phyloP scores from a whole-genome alignment of 2,329 filamentous ascomycete species.

The Clarireedia hainanense region DNA sequence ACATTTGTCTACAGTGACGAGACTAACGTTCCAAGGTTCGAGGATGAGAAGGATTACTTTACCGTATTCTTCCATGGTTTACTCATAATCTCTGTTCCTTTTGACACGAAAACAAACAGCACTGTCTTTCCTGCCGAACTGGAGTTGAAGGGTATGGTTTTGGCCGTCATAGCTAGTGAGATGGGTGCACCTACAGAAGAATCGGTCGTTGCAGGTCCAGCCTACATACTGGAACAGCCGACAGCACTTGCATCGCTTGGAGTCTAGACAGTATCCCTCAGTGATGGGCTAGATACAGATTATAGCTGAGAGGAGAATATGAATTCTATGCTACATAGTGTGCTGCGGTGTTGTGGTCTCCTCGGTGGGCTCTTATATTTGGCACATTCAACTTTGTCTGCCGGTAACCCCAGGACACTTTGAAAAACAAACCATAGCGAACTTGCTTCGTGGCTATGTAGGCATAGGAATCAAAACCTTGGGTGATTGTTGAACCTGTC shows the following conservation, averaged over 20 bases:
- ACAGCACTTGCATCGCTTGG: not conserved
- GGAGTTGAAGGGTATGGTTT: slow-evolving; percentile 30
- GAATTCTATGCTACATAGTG: no score
- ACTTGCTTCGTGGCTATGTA: no score
- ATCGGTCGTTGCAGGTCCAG: slow-evolving; percentile 34
- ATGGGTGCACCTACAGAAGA: slow-evolving; percentile 32
- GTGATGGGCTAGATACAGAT: no score
- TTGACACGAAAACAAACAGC: slow-evolving; percentile 29
- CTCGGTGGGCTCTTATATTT: no score
- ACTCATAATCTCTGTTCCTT: slow-evolving; percentile 31
- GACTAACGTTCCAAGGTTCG: slow-evolving; percentile 22
- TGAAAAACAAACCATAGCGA: no score
- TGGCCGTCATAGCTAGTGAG: slow-evolving; percentile 31
- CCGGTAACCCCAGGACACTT: no score
- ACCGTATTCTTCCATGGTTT: slow-evolving; percentile 36
- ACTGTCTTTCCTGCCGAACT: slow-evolving; percentile 33
- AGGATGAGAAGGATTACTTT: slow-evolving; percentile 29
- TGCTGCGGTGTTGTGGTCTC: no score
- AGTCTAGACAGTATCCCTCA: no score
- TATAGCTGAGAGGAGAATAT: no score
- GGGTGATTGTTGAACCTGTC: no score
- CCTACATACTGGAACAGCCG: slow-evolving; percentile 30
- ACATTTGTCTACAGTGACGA: slow-evolving; percentile 27
- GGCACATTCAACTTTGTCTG: no score
- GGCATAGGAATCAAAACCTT: no score